A percentile compares a stretch with the other conserved stretches of the same genome.
Conservation (phyloP, 768 basidiomycete species). For the Hypholoma fasciculare region DNA sequence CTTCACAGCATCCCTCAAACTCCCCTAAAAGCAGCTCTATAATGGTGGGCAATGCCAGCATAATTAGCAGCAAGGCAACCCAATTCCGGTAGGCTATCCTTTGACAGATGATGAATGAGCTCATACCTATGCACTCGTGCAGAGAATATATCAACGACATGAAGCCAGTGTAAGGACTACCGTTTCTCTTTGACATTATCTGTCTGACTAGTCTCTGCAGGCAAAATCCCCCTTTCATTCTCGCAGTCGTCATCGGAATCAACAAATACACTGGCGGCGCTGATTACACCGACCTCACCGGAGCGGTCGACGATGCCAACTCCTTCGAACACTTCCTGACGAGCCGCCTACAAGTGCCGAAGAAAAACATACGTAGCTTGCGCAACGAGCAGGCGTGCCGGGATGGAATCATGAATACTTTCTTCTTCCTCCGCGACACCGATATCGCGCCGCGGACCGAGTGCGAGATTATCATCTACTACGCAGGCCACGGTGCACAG, state of each 20-base stretch:
- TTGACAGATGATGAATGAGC: too few relatives aligned
- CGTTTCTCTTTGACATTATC: neutral
- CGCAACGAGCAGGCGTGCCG: conserved; percentile 39
- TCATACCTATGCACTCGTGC: neutral
- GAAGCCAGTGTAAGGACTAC: neutral
- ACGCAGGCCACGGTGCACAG: conserved; percentile 44
- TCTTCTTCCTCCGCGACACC: conserved; percentile 26
- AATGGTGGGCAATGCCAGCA: too few relatives aligned
- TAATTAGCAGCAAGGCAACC: too few relatives aligned
- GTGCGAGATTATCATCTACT: conserved; percentile 42
- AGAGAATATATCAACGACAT: neutral
- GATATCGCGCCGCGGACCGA: conserved; percentile 16
- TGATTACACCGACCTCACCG: conserved; percentile 26
- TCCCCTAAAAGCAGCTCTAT: too few relatives aligned
- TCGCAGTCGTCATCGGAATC: conserved; percentile 46
- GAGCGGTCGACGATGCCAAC: conserved; percentile 40
- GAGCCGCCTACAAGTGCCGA: conserved; percentile 27
- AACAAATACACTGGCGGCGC: conserved; percentile 29
- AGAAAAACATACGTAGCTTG: conserved; percentile 33
- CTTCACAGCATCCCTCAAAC: too few relatives aligned
- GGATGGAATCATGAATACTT: conserved; percentile 28
- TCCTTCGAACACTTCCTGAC: conserved; percentile 34
- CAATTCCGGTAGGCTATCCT: too few relatives aligned
- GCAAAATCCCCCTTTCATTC: conserved; percentile 21
- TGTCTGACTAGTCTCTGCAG: neutral